A percentile compares a stretch with the other conserved stretches of the same genome.
Evolutionary conservation across 2,329 filamentous ascomycete species (phyloP).

Genomic region (Fusarium pseudocircinatum): DNA sequence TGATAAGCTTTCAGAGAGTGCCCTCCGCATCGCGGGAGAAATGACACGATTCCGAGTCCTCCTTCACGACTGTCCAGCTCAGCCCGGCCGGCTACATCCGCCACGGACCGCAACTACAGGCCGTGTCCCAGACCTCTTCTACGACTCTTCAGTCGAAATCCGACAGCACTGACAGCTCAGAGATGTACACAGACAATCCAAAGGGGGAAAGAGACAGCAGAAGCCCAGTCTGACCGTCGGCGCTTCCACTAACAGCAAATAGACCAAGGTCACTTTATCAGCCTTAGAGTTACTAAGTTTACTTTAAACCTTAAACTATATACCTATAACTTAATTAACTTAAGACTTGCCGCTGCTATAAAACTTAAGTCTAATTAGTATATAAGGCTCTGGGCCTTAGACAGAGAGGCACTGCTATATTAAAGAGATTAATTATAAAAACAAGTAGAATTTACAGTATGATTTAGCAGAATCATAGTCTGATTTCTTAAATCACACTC

Average conservation of each 20-base stretch:
- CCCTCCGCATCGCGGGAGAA: not conserved
- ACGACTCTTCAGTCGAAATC: not conserved
- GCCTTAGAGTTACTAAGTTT: not conserved
- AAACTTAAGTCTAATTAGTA: too few species aligned
- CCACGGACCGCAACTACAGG: not conserved
- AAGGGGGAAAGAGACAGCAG: not conserved
- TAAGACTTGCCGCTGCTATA: fast-evolving
- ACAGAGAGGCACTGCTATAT: too few species aligned
- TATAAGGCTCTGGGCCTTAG: too few species aligned
- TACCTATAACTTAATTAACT: fast-evolving
- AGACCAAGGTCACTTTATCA: not conserved
- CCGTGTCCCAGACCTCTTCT: too few species aligned
- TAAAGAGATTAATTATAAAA: too few species aligned
- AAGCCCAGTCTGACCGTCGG: not conserved
- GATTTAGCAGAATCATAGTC: too few species aligned
- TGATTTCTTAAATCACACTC: too few species aligned
- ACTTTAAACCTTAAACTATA: not conserved
- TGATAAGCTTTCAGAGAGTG: not conserved
- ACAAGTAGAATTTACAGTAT: too few species aligned
- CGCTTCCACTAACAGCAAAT: not conserved
- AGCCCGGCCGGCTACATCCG: not conserved
- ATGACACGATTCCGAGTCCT: not conserved
- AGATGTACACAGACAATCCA: fast-evolving
- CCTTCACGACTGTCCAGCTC: not conserved
- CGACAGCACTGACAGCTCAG: not conserved